A percentile compares a stretch with the other conserved stretches of the same genome.
Conservation (phyloP, 164 flowering plant species). For the Amborella trichopoda region DNA sequence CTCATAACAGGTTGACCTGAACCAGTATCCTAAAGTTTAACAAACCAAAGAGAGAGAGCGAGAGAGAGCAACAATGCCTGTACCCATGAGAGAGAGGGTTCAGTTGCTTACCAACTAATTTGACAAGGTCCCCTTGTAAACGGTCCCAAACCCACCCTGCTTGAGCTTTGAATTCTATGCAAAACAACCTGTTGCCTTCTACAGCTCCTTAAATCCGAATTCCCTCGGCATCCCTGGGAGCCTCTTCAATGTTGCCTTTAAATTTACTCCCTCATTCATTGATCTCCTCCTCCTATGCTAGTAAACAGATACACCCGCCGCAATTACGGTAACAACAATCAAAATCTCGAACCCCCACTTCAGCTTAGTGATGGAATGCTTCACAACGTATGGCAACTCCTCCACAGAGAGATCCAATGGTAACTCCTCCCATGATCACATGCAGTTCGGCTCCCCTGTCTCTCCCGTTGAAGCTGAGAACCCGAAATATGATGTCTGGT, state of each 20-base stretch:
- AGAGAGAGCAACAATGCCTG: no score
- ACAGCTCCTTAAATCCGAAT: slow-evolving; percentile 42
- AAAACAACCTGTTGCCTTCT: slow-evolving; percentile 56
- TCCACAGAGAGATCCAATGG: slow-evolving; percentile 39
- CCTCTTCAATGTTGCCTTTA: slow-evolving; percentile 31
- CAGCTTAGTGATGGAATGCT: no score
- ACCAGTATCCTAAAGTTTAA: no score
- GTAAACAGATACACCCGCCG: neutral
- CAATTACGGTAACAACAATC: slow-evolving; percentile 3
- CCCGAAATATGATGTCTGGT: slow-evolving; percentile 40
- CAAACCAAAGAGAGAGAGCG: no score
- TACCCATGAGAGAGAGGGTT: no score
- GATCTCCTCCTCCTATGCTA: neutral
- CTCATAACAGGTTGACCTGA: no score
- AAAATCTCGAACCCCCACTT: slow-evolving; percentile 17
- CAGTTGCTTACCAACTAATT: slow-evolving; percentile 38
- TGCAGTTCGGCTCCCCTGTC: slow-evolving; percentile 34
- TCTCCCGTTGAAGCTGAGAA: slow-evolving; percentile 58
- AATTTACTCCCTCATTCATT: neutral
- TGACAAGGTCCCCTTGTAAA: slow-evolving; percentile 73
- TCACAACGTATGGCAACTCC: slow-evolving; percentile 5
- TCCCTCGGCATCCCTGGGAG: slow-evolving; percentile 53
- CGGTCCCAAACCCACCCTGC: slow-evolving; percentile 67
- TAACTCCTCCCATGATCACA: slow-evolving; percentile 40
- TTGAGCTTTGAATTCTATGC: slow-evolving; percentile 40